These are phyloP conservation scores for Penicillium rolfsii DNA, from an alignment of 2,329 filamentous ascomycete genomes.

Conservation along the genomic window DNA sequence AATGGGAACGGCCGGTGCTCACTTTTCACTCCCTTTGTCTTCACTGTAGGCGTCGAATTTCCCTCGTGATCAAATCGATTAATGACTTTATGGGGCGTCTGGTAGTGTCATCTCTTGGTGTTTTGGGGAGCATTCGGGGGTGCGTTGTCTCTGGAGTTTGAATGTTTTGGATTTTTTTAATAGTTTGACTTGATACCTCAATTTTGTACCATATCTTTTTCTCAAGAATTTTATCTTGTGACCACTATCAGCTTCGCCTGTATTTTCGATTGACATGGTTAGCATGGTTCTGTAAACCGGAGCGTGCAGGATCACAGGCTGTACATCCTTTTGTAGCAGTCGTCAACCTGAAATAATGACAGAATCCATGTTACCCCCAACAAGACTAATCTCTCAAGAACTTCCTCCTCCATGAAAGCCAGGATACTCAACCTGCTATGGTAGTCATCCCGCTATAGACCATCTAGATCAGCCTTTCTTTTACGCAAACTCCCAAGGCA, in stretches of 20 bases:
- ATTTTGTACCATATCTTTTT: constrained; percentile 5
- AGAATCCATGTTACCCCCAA: background rate
- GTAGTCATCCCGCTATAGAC: background rate
- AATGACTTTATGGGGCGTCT: constrained; percentile 8
- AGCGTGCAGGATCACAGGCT: background rate
- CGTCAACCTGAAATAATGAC: background rate
- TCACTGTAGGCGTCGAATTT: background rate
- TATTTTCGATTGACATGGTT: background rate
- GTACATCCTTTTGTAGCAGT: background rate
- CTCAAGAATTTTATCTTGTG: background rate
- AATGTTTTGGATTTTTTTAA: background rate
- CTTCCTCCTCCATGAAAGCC: too few relatives aligned
- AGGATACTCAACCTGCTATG: background rate
- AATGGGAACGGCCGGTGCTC: background rate
- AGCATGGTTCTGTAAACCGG: background rate
- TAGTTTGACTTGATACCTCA: constrained; percentile 17
- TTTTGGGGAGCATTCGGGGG: constrained; percentile 3
- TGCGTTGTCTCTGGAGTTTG: constrained; percentile 12
- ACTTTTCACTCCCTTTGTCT: background rate
- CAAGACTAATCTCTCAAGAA: background rate
- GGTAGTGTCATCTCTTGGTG: constrained; percentile 9
- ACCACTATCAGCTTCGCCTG: background rate
- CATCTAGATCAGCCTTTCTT: background rate
- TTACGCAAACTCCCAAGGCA: background rate
- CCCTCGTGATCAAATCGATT: background rate